These are phyloP conservation scores for Collybia sordida DNA, from an alignment of 768 basidiomycete genomes.

Conservation along the genomic window DNA sequence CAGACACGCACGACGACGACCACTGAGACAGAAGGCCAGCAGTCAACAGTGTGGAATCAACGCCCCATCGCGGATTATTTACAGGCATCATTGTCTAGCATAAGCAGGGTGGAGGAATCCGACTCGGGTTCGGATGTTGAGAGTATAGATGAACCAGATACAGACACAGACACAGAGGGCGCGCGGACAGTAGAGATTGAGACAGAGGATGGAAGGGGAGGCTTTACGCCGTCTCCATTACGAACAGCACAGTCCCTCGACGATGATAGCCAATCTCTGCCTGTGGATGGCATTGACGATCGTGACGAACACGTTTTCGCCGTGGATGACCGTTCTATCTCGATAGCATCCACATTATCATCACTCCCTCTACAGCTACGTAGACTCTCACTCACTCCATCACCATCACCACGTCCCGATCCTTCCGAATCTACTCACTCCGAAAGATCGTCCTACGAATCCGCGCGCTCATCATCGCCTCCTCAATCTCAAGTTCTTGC, in stretches of 20 bases:
- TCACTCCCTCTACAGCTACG: not conserved
- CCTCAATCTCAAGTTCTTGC: too few species aligned
- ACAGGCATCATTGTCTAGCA: not conserved
- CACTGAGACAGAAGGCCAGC: constrained; percentile 21
- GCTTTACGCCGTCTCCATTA: constrained; percentile 8
- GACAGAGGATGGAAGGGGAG: constrained; percentile 14
- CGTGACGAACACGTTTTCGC: constrained; percentile 3
- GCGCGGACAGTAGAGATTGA: constrained; percentile 38
- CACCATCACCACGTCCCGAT: too few species aligned
- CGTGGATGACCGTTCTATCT: not conserved
- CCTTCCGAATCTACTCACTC: too few species aligned
- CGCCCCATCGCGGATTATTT: constrained; percentile 60
- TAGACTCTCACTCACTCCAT: not conserved
- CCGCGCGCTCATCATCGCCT: too few species aligned
- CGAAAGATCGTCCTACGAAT: too few species aligned
- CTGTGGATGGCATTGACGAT: constrained; percentile 2
- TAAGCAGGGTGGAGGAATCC: not conserved
- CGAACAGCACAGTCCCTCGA: constrained; percentile 13
- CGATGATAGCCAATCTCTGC: constrained; percentile 2
- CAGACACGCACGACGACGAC: not conserved
- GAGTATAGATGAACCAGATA: constrained; percentile 1
- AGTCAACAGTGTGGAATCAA: constrained; percentile 68
- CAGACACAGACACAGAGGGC: constrained; percentile 31
- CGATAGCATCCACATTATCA: not conserved
- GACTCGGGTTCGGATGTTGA: not conserved